Base-by-base conservation (phyloP, 176 grass and related monocot genomes). In the Poa pratensis region DNA sequence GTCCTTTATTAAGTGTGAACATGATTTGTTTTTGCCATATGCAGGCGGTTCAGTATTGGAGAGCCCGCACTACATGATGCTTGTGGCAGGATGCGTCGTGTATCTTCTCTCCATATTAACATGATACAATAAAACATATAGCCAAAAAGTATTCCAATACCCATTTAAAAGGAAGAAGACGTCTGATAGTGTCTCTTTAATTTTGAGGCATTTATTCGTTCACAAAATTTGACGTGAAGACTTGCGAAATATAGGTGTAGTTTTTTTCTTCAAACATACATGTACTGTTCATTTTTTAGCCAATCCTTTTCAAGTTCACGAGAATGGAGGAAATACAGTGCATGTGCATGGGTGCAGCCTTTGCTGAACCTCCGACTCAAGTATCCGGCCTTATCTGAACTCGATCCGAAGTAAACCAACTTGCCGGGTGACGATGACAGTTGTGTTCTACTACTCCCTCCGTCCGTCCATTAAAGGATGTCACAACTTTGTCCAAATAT, bases 11-110 rank as follows among this genome's bases (percentile, higher is more conserved):
- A 79, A 62, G 24, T 32, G 26, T 68, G 76, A 74, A 85, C 70
- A 67, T 69, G 18, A 27, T 18, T 5, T 10, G 14, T 46, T n/a
- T 18, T 81, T 53, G 59, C 2, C 24, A 16, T 43, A 24, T 69
- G 61, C 30, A 85, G 88, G 88, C 37, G 40, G 77, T 52, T 89
- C 78, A n/a, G 40, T 23, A n/a, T 51, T 85, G 12, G 42, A 60
- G 30, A 50, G 27, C 39, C 70, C 82, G 42, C 81, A 14, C 13
- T 81, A 70, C 42, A 81, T 77, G 50, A 76, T 81, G 40, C 83
- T 85, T 70, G 61, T 85, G 27, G 51, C 77, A 42, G 71, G 77
- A 77, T 81, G 70, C 30, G 22, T 89, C 13, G 1, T 85, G 15
- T 77, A 70, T 75, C 71, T 85, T 70, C 43, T 81, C 62, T 85